These are phyloP conservation scores for Termitomyces sp. DNA, from an alignment of 768 basidiomycete species.

Conservation along the genomic window DNA sequence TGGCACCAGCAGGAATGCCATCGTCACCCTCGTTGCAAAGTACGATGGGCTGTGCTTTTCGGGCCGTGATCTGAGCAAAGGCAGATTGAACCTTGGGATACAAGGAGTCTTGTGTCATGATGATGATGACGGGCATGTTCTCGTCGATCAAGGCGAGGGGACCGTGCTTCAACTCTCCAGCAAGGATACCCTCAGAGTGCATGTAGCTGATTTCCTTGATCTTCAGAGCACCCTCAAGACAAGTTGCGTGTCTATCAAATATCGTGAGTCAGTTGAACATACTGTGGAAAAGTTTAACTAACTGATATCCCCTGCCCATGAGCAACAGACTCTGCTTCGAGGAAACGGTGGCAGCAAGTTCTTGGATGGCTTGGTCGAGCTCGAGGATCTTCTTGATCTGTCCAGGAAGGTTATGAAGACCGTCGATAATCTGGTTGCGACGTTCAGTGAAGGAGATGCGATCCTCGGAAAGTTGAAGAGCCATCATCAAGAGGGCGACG, in stretches of 20 bases:
- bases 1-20: slow-evolving; percentile 65
- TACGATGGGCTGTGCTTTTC: slow-evolving; percentile 93
- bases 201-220: slow-evolving; percentile 99
- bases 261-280: slow-evolving; percentile 1
- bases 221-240: slow-evolving; percentile 96
- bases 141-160: slow-evolving; percentile 97
- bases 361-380: slow-evolving; percentile 71
- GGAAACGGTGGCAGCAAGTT: slow-evolving; percentile 77
- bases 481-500: slow-evolving; percentile 97
- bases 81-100: slow-evolving; percentile 99
- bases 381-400: slow-evolving; percentile 88
- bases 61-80: slow-evolving; percentile 94
- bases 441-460: slow-evolving; percentile 90
- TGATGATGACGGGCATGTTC: slow-evolving; percentile 97
- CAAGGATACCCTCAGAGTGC: slow-evolving; percentile 88
- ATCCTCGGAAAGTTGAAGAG: slow-evolving; percentile 97
- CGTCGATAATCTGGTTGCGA: slow-evolving; percentile 90
- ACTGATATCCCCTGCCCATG: slow-evolving; percentile 99
- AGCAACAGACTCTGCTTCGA: slow-evolving; percentile 86
- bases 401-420: slow-evolving; percentile 83
- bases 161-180: slow-evolving; percentile 98
- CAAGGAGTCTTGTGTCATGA: slow-evolving; percentile 98
- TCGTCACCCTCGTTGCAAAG: slow-evolving; percentile 93
- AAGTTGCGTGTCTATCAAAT: slow-evolving; percentile 76
- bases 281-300: slow-evolving; percentile 24